Evolutionary conservation across 2,329 filamentous ascomycete species (phyloP), one percentile per base, ranked within the genome.

Genomic region (Anthostomella pinea): DNA sequence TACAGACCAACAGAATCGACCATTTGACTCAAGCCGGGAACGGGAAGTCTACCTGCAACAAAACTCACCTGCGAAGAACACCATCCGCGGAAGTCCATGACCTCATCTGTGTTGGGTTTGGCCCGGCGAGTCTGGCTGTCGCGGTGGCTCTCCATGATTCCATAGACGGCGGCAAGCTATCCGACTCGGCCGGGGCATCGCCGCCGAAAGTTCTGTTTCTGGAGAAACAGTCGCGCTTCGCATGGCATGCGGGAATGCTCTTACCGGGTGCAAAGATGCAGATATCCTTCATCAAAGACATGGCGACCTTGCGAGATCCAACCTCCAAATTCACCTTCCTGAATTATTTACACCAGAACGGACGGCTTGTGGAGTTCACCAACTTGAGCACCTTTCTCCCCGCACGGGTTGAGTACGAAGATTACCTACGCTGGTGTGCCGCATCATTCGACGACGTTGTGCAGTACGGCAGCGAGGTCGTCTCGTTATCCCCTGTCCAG

Each of bases 221-320:
- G 16, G 91, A 97, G 69, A 85, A 86, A 62, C 91, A 97, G 65
- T 57, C 71, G 20, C 68, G 74, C 30, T 97, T 97, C 58, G 80
- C 85, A 40, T 97, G 91, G 91, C 91, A 97, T 63, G 82, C 88
- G 0, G 91, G 91, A 41, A 97, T 97, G 91, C 79, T 96, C 41
- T 77, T 97, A 3, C 87, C 89, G 0, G 90, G 89, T 5, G 87
- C 90, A 34, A 89, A 85, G 67, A 97, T 97, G 91, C 91, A 97
- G 61, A 97, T 97, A 52, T 94, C 87, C 8, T 97, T 95, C 69
- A 77, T 97, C 68, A 97, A 97, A 68, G 91, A 97, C 59, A 78
- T 97, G 62, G 91, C 91, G 3, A 93, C 87, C 3, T 73, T 95
- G 50, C 78, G 91, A 39, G 83, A 97, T 59, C 91, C 91, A 6